Percentiles rank a stretch among this genome's conserved stretches.
Evolutionary conservation across 176 grass and related monocot species (phyloP).

Genomic region (Phoenix roebelenii): DNA sequence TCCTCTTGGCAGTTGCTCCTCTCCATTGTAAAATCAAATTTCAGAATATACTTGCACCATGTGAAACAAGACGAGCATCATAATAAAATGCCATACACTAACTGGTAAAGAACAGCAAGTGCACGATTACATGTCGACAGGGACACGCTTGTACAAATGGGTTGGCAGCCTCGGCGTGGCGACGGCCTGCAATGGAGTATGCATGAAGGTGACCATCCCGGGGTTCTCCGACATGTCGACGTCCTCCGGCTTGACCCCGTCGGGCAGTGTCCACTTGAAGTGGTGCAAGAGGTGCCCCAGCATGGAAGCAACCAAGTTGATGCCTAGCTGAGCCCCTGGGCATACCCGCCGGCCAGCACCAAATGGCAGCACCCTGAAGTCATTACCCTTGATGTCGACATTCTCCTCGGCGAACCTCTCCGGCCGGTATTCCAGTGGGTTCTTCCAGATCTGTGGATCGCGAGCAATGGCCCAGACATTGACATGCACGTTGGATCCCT

Average conservation of each 20-base stretch:
- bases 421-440: conserved; percentile 47
- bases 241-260: conserved; percentile 36
- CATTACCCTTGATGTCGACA: conserved; percentile 61
- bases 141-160: conserved; percentile 34
- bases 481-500: conserved; percentile 52
- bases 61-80: too few species aligned
- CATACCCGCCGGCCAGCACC: conserved; percentile 53
- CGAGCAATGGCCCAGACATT: conserved; percentile 62
- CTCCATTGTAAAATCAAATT: too few species aligned
- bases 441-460: conserved; percentile 46
- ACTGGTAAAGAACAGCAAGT: conserved; percentile 21
- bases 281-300: conserved; percentile 60
- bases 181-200: conserved; percentile 31
- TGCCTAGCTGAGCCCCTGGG: conserved; percentile 60
- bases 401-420: conserved; percentile 54
- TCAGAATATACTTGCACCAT: too few species aligned
- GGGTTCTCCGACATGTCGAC: conserved; percentile 45
- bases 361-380: conserved; percentile 54
- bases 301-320: conserved; percentile 53
- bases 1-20: too few species aligned
- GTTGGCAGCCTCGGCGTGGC: conserved; percentile 44
- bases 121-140: conserved; percentile 34
- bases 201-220: conserved; percentile 65
- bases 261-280: conserved; percentile 53
- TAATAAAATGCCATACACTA: conserved; percentile 21